Evolutionary conservation across 306 rosid species (phyloP).

Genomic region (Castanopsis chinensis): DNA sequence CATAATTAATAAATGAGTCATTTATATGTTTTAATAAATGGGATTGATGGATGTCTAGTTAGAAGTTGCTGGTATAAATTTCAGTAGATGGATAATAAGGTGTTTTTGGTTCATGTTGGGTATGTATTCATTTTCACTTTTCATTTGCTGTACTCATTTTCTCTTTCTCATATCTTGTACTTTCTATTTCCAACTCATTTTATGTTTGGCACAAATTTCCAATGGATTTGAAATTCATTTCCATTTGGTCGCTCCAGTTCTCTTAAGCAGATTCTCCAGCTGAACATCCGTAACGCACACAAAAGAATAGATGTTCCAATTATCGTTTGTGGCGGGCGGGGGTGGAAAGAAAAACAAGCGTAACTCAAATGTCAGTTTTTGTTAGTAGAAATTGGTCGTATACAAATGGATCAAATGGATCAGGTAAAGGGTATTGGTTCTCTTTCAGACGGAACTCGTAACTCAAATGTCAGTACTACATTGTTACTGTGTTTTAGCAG

Average conservation of each 20-base stretch:
- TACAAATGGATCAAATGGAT: no score
- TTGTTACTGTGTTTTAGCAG: no score
- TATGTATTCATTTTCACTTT: no score
- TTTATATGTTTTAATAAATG: not conserved
- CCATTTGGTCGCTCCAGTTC: not conserved
- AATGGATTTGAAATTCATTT: not conserved
- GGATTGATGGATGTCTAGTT: not conserved
- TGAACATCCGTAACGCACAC: not conserved
- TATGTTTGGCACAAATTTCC: not conserved
- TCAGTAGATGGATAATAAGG: not conserved
- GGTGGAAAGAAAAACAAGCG: not conserved
- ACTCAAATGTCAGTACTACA: no score
- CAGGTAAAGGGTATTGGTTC: no score
- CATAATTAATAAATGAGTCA: not conserved
- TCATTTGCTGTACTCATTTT: no score
- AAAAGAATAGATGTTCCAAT: not conserved
- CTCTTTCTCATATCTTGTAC: no score
- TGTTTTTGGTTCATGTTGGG: not conserved
- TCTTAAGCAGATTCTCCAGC: not conserved
- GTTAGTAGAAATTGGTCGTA: not conserved
- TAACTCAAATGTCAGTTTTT: not conserved
- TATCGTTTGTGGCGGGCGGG: not conserved
- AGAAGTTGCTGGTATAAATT: not conserved
- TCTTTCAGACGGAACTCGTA: accelerated
- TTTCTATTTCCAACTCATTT: no score